Evolutionary conservation across 805 yeast species (phyloP).

Genomic region (Starmera caribaea): DNA sequence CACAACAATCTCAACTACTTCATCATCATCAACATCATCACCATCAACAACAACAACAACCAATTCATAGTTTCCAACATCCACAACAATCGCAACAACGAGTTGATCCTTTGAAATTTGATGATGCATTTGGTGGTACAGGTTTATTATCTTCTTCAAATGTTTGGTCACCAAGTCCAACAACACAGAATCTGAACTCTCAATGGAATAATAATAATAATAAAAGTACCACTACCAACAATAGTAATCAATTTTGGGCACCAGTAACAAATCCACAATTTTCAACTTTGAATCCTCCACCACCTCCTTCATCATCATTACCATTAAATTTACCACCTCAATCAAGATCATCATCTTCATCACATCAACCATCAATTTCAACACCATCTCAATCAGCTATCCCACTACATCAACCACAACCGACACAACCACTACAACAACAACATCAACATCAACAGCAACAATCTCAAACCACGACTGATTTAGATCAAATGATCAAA

Average conservation of each 20-base stretch:
- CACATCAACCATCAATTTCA: no score
- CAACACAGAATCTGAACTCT: background rate
- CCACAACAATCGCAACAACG: background rate
- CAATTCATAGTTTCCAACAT: background rate
- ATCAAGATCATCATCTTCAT: background rate
- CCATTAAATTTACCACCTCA: background rate
- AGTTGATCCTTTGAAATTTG: background rate
- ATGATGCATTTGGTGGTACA: background rate
- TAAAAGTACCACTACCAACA: no score
- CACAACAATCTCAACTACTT: background rate
- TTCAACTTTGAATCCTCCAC: background rate
- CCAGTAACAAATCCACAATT: background rate
- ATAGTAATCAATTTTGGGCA: background rate
- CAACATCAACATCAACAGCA: background rate
- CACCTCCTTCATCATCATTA: background rate
- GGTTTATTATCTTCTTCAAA: slow-evolving; percentile 1
- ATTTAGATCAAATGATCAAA: slow-evolving; percentile 2
- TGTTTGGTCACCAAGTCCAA: slow-evolving; percentile 1
- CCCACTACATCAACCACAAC: no score
- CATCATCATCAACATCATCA: background rate
- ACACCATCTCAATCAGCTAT: background rate
- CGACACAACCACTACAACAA: background rate
- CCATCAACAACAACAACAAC: background rate
- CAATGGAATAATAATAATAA: no score
- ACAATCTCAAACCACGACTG: background rate